Evolutionary conservation across 2,329 filamentous ascomycete species (phyloP).

Genomic region (Penicillium sp.): DNA sequence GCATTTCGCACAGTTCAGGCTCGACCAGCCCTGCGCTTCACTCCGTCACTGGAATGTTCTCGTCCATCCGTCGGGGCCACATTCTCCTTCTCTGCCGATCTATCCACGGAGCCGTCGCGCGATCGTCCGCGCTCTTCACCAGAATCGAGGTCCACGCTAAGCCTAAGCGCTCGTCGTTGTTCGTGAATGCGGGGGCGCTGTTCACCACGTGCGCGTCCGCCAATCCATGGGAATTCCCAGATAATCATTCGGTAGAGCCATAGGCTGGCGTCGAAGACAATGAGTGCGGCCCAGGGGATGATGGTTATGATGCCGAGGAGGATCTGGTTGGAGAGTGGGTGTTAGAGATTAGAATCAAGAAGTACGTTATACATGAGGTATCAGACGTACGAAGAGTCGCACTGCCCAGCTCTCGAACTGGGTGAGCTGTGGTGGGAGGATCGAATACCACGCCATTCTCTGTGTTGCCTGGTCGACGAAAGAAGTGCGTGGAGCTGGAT

Average conservation of each 20-base stretch:
- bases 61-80: conserved; percentile 4
- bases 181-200: conserved; percentile 56
- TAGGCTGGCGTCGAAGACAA: conserved; percentile 60
- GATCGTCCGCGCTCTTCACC: conserved; percentile 5
- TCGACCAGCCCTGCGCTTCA: conserved; percentile 14
- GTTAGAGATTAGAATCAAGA: conserved; percentile 1
- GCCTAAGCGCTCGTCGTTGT: conserved; percentile 28
- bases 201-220: conserved; percentile 44
- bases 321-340: conserved; percentile 42
- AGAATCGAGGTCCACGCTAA: conserved; percentile 22
- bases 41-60: conserved; percentile 6
- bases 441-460: conserved; percentile 59
- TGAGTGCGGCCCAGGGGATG: conserved; percentile 57
- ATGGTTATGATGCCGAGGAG: conserved; percentile 57
- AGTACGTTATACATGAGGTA: background rate
- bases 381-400: conserved; percentile 55
- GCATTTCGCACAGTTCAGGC: conserved; percentile 5
- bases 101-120: background rate
- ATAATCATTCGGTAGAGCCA: conserved; percentile 56
- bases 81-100: conserved; percentile 9
- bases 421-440: conserved; percentile 56
- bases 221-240: conserved; percentile 52
- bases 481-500: background rate
- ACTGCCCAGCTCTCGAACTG: conserved; percentile 59
- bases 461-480: background rate